Evolutionary conservation across 257 asterid species (phyloP), one percentile per base, ranked within the genome.

Genomic region (Nicotiana attenuata): DNA sequence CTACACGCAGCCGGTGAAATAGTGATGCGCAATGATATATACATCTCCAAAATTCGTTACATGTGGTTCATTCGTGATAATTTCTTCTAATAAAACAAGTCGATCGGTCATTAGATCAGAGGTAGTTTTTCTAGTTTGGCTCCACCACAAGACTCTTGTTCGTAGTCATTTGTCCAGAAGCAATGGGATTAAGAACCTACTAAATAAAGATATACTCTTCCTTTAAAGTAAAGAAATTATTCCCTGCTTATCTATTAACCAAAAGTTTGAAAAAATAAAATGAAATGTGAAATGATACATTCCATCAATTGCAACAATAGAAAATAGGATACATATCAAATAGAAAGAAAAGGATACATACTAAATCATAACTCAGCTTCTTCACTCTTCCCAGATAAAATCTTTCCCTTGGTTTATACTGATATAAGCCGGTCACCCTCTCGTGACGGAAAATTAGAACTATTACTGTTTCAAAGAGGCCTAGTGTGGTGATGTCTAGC

Each of bases 401-500:
- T 45, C 28, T 16, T 47, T 65, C 28, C 50, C 1, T 67, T 31
- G 50, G 17, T 22, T 76, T 71, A 7, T 5, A 8, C 28, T 50
- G 60, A 59, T 65, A 24, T 17, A 63, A 59, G 59, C 35, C 84
- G 33, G 92, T 87, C 97, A 93, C 96, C 91, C 98, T 87, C 82
- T 92, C 97, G 93, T 93, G 97, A 92, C 94, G 55, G 85, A 61
- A 83, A 73, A 22, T 33, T 81, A 77, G 38, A 31, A 35, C 22
- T 35, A 22, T 59, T 19, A 29, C 47, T 24, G 19, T 76, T 77
- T 89, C 87, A 93, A 80, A 91, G 81, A 75, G 99, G 97, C 85
- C 98, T 84, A 9, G 97, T 92, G 78, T 77, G 93, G 66, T 65
- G 98, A 13, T 97, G 97, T 33, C 73, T 86, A 17, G 98, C 99